Percentiles rank a stretch among this genome's conserved stretches.
Conservation (phyloP, 164 flowering plant genomes). For the Liquidambar formosana region DNA sequence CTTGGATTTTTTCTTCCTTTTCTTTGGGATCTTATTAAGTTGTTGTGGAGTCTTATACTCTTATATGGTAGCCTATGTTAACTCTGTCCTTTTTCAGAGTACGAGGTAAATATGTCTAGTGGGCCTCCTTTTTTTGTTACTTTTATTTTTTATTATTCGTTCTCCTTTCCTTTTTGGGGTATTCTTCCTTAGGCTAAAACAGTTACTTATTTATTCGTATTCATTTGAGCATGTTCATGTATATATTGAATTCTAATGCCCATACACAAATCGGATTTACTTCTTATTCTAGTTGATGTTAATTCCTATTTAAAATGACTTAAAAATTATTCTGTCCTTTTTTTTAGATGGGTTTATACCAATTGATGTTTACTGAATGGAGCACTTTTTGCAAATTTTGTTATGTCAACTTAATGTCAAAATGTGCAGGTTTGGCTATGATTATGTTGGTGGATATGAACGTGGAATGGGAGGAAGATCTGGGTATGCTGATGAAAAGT, state of each 20-base stretch:
- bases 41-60: too few species aligned
- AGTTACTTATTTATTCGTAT: background rate
- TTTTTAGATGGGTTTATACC: background rate
- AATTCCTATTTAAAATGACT: background rate
- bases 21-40: too few species aligned
- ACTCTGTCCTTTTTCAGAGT: too few species aligned
- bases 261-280: background rate
- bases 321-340: background rate
- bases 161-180: background rate
- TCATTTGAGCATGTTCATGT: background rate
- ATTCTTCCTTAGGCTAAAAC: background rate
- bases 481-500: conserved; percentile 1
- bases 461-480: conserved; percentile 2
- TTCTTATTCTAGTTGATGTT: background rate
- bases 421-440: conserved; percentile 4
- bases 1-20: too few species aligned
- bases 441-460: conserved; percentile 5
- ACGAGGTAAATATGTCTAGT: background rate
- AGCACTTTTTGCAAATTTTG: background rate
- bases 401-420: background rate
- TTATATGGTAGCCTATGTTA: too few species aligned
- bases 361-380: background rate
- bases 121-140: background rate
- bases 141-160: background rate
- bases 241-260: background rate